Percentiles rank a stretch among this genome's conserved stretches.
These are phyloP conservation scores for Dryas integrifolia DNA, from an alignment of 331 rosid genomes.

Conservation along the genomic window DNA sequence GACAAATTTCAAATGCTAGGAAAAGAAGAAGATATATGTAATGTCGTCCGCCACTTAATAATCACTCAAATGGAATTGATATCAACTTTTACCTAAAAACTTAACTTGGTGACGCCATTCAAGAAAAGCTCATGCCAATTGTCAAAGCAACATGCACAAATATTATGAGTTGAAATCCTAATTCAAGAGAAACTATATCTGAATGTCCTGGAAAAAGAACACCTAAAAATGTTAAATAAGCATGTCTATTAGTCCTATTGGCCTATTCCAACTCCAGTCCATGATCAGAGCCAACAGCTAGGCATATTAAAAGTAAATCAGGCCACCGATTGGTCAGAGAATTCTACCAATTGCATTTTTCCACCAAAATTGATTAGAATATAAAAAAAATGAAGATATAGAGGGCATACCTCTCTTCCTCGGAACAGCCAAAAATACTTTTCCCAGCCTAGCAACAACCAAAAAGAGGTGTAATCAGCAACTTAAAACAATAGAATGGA, in stretches of 20 bases:
- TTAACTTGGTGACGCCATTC: neutral
- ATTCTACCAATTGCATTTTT: constrained; percentile 11
- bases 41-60: neutral
- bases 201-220: neutral
- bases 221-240: neutral
- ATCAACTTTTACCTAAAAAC: neutral
- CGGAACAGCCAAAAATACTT: constrained; percentile 30
- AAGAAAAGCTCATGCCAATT: neutral
- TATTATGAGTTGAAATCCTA: neutral
- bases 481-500: constrained; percentile 18
- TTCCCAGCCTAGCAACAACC: constrained; percentile 49
- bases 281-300: constrained; percentile 11
- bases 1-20: neutral
- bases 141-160: neutral
- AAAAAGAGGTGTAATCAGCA: constrained; percentile 36
- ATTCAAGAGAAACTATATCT: neutral
- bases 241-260: neutral
- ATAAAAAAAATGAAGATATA: constrained; percentile 5
- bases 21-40: neutral
- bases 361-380: constrained; percentile 16
- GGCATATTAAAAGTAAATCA: neutral
- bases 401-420: constrained; percentile 33
- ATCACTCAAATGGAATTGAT: neutral
- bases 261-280: constrained; percentile 3
- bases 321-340: constrained; percentile 3